Evolutionary conservation across 2,329 filamentous ascomycete genomes (phyloP), one percentile per base, ranked within the genome.

Genomic region (Phyllosticta citrichinensis): DNA sequence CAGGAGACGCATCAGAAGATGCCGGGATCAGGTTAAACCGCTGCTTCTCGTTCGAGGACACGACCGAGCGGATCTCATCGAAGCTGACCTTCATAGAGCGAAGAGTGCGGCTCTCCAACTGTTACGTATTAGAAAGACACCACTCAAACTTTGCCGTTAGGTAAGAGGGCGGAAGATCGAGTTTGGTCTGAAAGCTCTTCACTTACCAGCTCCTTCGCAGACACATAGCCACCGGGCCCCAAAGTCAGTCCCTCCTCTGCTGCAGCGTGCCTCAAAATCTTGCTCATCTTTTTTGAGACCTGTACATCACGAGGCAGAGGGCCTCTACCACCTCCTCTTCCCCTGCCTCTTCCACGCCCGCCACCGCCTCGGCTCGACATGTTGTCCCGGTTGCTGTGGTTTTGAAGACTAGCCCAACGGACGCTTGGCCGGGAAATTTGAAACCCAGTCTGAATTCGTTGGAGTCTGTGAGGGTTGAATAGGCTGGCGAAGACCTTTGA

Each of bases 21-120:
- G 73, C 81, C 54, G 82, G 82, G 58, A 91, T 86, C 69, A 97
- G 80, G 1, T 86, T 83, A 78, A 95, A 99, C 50, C 94, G 88
- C 74, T 97, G 88, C 77, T 99, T 99, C 69, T 93, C 89, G 70
- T 91, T 95, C 56, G 82, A 82, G 14, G 78, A 74, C 12, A 97
- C 91, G 17, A 87, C 81, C 10, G 80, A 72, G 59, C 83, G 79
- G 64, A 99, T 80, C 66, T 97, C 93, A 2, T 80, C 76, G 62
- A 96, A 82, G 0, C 87, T 88, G n/a, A 88, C 83, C 63, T 88
- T 80, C 10, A 96, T 79, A 3, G 83, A 84, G 64, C 83, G 83
- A 60, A 97, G 74, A 53, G 80, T 81, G 57, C 77, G 78, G 71
- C 82, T 85, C 67, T 76, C 74, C 40, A 87, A 77, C 79, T 84